phyloP scores from a whole-genome alignment of 2,329 filamentous ascomycete species.

The Arthrobotrys entomopaga region DNA sequence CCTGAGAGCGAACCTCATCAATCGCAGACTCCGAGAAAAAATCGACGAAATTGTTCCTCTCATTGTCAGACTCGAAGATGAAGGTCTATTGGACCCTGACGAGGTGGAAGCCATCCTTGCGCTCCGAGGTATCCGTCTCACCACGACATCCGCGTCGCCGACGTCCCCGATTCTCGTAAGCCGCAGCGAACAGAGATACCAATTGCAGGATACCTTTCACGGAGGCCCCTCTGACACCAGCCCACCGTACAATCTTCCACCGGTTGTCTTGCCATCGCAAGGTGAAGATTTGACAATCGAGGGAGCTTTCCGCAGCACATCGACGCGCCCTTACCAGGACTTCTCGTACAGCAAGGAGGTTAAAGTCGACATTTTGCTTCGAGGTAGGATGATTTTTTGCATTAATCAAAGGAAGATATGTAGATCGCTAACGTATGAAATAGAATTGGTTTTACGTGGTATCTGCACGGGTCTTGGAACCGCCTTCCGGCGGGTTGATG shows the following conservation, averaged over 20 bases:
- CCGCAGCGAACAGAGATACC: conserved; percentile 51
- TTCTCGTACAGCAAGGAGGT: conserved; percentile 54
- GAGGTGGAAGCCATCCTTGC: conserved; percentile 50
- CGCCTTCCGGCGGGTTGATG: conserved; percentile 48
- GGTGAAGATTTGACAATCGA: conserved; percentile 49
- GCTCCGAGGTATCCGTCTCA: conserved; percentile 52
- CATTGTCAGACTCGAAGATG: conserved; percentile 39
- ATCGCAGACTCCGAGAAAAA: conserved; percentile 38
- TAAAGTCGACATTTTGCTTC: conserved; percentile 52
- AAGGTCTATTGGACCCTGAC: conserved; percentile 49
- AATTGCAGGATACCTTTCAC: conserved; percentile 47
- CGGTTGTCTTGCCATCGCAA: conserved; percentile 42
- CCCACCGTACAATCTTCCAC: conserved; percentile 50
- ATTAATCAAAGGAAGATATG: neutral
- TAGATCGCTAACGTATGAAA: conserved; percentile 17
- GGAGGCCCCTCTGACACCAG: conserved; percentile 42
- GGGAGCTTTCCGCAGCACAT: conserved; percentile 28
- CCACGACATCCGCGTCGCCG: conserved; percentile 47
- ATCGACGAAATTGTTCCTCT: conserved; percentile 49
- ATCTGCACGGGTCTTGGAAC: conserved; percentile 49
- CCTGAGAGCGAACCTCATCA: conserved; percentile 29
- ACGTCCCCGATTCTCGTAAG: conserved; percentile 52
- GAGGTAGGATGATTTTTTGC: conserved; percentile 29
- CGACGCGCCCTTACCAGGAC: conserved; percentile 49
- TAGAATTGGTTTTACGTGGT: conserved; percentile 53